Evolutionary conservation across 2,329 filamentous ascomycete species (phyloP).

Genomic region (Cordyceps farinosa): DNA sequence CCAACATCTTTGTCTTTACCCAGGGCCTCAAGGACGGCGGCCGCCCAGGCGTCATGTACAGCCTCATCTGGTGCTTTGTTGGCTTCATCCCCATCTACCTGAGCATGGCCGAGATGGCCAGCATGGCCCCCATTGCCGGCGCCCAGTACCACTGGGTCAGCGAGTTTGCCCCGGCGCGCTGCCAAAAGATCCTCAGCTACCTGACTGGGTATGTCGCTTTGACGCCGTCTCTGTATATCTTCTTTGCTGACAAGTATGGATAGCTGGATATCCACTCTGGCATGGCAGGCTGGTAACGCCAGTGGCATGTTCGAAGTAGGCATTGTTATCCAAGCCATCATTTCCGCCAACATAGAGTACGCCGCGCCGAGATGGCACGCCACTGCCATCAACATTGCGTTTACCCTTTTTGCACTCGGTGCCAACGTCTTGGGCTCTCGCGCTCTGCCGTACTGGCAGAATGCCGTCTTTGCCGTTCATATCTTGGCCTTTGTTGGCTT

Average conservation of each 20-base stretch:
- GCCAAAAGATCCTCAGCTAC: constrained; percentile 17
- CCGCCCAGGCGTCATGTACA: constrained; percentile 15
- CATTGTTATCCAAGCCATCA: constrained; percentile 20
- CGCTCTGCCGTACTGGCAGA: constrained; percentile 20
- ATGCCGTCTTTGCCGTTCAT: constrained; percentile 19
- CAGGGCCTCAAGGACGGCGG: constrained; percentile 18
- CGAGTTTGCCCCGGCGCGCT: constrained; percentile 19
- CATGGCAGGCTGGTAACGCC: constrained; percentile 21
- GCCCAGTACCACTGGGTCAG: constrained; percentile 25
- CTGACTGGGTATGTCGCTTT: constrained; percentile 11
- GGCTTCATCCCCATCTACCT: constrained; percentile 18
- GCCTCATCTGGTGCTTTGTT: constrained; percentile 14
- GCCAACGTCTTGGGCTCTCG: constrained; percentile 16
- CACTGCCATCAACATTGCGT: constrained; percentile 17
- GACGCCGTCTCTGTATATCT: neutral
- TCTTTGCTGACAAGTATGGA: neutral
- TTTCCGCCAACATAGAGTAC: constrained; percentile 19
- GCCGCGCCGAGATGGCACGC: constrained; percentile 19
- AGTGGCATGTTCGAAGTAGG: constrained; percentile 19
- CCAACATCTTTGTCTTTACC: constrained; percentile 15
- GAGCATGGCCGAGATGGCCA: constrained; percentile 25
- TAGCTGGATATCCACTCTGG: constrained; percentile 22
- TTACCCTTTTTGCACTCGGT: constrained; percentile 13
- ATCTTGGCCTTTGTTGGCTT: constrained; percentile 19
- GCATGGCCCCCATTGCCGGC: constrained; percentile 25